Percentiles rank a stretch among this genome's conserved stretches.
Evolutionary conservation across 2,329 filamentous ascomycete species (phyloP).

Genomic region (Hymenoscyphus scutula): DNA sequence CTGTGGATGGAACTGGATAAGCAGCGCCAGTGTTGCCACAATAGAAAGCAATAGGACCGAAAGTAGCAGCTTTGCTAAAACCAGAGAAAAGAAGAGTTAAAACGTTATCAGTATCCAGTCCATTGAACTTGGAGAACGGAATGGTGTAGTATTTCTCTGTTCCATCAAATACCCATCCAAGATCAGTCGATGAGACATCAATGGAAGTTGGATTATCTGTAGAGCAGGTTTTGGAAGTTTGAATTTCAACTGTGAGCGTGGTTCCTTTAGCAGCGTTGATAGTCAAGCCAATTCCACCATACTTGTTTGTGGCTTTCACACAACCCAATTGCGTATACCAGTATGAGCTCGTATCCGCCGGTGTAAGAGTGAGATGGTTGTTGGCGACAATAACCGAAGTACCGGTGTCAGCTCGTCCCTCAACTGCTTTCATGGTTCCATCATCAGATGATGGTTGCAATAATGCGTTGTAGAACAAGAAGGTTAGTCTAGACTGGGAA

Average conservation of each 20-base stretch:
- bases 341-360: constrained; percentile 48
- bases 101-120: constrained; percentile 51
- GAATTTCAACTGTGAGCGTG: constrained; percentile 50
- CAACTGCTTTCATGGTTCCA: constrained; percentile 45
- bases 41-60: constrained; percentile 58
- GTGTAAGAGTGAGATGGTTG: constrained; percentile 52
- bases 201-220: constrained; percentile 36
- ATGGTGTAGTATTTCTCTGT: constrained; percentile 59
- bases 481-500: constrained; percentile 60
- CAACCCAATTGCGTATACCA: constrained; percentile 59
- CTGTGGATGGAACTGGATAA: constrained; percentile 46
- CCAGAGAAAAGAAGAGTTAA: constrained; percentile 50
- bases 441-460: constrained; percentile 55
- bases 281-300: constrained; percentile 54
- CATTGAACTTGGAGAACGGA: constrained; percentile 51
- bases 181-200: constrained; percentile 41
- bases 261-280: constrained; percentile 54
- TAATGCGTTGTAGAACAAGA: constrained; percentile 60
- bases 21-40: constrained; percentile 51
- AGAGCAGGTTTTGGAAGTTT: constrained; percentile 42
- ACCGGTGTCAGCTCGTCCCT: constrained; percentile 23
- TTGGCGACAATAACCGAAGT: constrained; percentile 51
- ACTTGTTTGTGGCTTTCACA: constrained; percentile 47
- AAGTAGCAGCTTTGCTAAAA: constrained; percentile 46
- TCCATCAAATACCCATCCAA: constrained; percentile 60